Base-by-base conservation (phyloP, 768 basidiomycete genomes). In the Termitomyces sp. region DNA sequence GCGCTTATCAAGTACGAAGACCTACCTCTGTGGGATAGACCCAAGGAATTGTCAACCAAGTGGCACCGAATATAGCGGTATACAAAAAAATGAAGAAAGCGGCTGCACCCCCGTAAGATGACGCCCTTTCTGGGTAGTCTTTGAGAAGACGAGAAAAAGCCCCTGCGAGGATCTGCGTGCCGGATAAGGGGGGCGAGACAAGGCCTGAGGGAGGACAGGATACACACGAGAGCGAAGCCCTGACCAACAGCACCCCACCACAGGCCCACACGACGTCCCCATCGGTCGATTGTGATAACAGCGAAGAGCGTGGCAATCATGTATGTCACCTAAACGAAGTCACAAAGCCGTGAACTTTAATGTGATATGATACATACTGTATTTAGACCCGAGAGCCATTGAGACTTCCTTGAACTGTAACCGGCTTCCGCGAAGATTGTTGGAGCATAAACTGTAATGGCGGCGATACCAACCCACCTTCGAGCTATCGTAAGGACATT, bases 191-290 rank as follows among this genome's bases (percentile, higher is more conserved):
- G 29, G 43, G 7, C 49, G n/a, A 24, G 16, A 34, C 14, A 6
- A 12, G n/a, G n/a, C n/a, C 1, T 41, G 13, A 13, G 4, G 3
- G 29, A 26, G 14, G 24, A 46, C 27, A 48, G 22, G 44, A 32
- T 10, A 57, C 64, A 32, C 56, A 69, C 69, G 37, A 70, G 55
- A 20, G 69, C 58, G 29, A 68, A 53, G 14, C 76, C 76, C 61
- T 78, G 76, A 16, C 70, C 76, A 37, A 78, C 70, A 26, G 76
- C 70, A 36, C 76, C 76, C 76, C 76, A 77, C 74, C 75, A 78
- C 12, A 78, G 67, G 1, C 76, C 76, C 42, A 78, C 66, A 22
- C 76, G 70, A 7, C 76, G 69, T 18, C 76, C 76, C 70, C 76
- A 75, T 20, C 74, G 68, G 59, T 77, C 76, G 41, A 77, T 76